phyloP scores from a whole-genome alignment of 495 filamentous ascomycete species.

The Tuber borchii region DNA sequence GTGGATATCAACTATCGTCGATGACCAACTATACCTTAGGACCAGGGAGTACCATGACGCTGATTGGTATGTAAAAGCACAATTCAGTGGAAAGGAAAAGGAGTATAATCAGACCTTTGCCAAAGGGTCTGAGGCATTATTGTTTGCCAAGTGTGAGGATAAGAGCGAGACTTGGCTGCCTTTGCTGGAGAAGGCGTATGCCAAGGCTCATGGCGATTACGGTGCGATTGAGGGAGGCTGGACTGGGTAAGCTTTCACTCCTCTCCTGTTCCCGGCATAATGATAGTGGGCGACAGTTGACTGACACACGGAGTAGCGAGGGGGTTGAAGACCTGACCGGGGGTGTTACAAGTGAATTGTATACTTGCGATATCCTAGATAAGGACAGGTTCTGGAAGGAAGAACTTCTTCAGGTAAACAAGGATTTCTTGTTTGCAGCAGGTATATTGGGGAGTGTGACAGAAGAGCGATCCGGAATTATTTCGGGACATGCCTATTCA shows the following conservation, averaged over 20 bases:
- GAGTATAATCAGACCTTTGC: too few species aligned
- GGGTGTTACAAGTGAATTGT: conserved; percentile 75
- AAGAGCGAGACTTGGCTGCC: conserved; percentile 92
- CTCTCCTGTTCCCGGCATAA: conserved; percentile 7
- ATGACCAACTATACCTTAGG: too few species aligned
- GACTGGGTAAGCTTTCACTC: conserved; percentile 52
- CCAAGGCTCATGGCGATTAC: conserved; percentile 75
- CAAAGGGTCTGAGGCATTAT: too few species aligned
- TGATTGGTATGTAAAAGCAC: too few species aligned
- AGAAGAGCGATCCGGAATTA: conserved; percentile 59
- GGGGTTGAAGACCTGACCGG: conserved; percentile 91
- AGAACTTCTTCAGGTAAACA: conserved; percentile 75
- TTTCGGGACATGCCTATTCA: conserved; percentile 80
- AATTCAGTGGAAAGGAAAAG: too few species aligned
- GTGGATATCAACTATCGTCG: too few species aligned
- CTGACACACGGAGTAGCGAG: conserved; percentile 50
- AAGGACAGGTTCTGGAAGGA: conserved; percentile 84
- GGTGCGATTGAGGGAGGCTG: conserved; percentile 72
- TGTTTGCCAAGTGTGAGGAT: conserved; percentile 42
- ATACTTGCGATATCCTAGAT: conserved; percentile 76
- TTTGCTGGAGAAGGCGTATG: conserved; percentile 89
- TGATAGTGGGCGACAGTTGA: background rate
- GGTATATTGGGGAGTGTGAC: conserved; percentile 33
- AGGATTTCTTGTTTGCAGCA: conserved; percentile 75
- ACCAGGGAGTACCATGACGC: conserved; percentile 34